Conservation (phyloP, 2,329 filamentous ascomycete species). For the Chrysosporium keratinophilum region DNA sequence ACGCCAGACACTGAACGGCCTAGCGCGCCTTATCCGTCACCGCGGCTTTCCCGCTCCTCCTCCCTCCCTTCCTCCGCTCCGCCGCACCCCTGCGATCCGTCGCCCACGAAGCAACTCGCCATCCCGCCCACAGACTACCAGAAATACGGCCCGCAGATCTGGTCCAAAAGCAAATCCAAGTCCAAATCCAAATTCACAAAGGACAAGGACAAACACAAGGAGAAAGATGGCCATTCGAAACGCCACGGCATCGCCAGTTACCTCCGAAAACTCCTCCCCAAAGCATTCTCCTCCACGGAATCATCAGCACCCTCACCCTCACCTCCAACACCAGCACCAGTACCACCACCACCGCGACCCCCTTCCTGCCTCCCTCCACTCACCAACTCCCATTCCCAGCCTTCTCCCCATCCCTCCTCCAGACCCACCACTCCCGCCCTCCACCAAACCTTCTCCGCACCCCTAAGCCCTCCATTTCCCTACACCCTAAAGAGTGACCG, state of each 20-base stretch:
- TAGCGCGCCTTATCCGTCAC: not conserved
- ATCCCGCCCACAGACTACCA: constrained; percentile 24
- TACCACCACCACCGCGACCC: not conserved
- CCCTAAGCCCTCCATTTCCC: not conserved
- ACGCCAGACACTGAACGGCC: not conserved
- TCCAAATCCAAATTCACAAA: not conserved
- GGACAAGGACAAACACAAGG: not conserved
- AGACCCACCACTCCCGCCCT: not conserved
- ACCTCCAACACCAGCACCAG: not conserved
- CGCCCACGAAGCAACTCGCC: constrained; percentile 17
- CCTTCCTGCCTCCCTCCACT: no score
- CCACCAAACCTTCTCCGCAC: not conserved
- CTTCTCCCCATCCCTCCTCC: not conserved
- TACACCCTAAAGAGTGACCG: not conserved
- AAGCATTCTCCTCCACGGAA: not conserved
- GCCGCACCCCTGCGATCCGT: not conserved
- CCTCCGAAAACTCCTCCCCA: constrained; percentile 5
- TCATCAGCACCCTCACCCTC: not conserved
- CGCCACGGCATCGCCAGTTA: not conserved
- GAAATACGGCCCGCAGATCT: constrained; percentile 21
- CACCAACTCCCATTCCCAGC: not conserved
- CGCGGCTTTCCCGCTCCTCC: not conserved
- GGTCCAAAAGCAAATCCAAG: constrained; percentile 11
- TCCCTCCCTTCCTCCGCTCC: constrained; percentile 3
- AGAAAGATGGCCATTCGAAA: not conserved